Percentiles rank a stretch among this genome's conserved stretches.
phyloP scores from a whole-genome alignment of 345 rosid genomes.

The Trapa incisa region DNA sequence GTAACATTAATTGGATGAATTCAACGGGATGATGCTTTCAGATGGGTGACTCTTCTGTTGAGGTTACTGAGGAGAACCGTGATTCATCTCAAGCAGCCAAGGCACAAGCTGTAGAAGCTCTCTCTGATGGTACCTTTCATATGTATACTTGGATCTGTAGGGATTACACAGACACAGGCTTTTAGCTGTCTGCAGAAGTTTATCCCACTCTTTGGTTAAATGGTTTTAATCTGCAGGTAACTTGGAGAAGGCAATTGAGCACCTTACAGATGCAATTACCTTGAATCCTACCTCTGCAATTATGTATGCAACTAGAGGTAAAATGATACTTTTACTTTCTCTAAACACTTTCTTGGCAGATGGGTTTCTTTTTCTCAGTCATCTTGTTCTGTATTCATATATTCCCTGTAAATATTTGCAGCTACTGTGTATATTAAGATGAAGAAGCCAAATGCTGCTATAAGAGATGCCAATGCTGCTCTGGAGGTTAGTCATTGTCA shows the following conservation, averaged over 20 bases:
- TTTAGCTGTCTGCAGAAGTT: background rate
- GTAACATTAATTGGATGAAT: background rate
- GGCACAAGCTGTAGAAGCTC: slow-evolving; percentile 69
- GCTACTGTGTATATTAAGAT: slow-evolving; percentile 84
- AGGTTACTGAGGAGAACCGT: slow-evolving; percentile 79
- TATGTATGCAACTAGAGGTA: slow-evolving; percentile 90
- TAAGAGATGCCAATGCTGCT: slow-evolving; percentile 84
- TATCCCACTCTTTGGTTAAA: background rate
- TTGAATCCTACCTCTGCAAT: slow-evolving; percentile 85
- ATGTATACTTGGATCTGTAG: background rate
- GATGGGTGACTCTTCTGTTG: slow-evolving; percentile 84
- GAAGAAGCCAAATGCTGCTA: slow-evolving; percentile 97
- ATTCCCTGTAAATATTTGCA: slow-evolving; percentile 21
- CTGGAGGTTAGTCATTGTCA: slow-evolving; percentile 43
- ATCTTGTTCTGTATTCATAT: background rate
- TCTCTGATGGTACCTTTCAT: slow-evolving; percentile 45
- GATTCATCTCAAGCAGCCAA: slow-evolving; percentile 79
- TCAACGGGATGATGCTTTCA: slow-evolving; percentile 9
- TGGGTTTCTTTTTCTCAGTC: background rate
- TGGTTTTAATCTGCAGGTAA: slow-evolving; percentile 35
- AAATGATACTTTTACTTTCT: background rate
- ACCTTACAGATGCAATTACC: slow-evolving; percentile 60
- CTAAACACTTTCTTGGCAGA: background rate
- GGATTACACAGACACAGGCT: background rate
- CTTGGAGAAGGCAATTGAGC: slow-evolving; percentile 71